These are phyloP conservation scores for Fusarium bulbicola DNA, from an alignment of 2,329 filamentous ascomycete species.

Conservation along the genomic window DNA sequence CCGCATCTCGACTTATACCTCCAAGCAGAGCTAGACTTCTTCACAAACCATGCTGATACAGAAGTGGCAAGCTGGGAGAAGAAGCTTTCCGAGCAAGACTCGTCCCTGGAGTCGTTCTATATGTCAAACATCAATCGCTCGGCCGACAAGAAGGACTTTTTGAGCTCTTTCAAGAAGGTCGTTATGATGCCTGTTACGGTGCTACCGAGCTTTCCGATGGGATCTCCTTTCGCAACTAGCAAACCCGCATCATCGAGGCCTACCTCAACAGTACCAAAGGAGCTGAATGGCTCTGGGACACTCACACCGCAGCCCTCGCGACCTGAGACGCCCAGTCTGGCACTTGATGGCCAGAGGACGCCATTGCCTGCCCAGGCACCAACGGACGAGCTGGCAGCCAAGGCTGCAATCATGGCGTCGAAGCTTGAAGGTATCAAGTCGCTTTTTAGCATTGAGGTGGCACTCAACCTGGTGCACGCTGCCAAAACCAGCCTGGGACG, in stretches of 20 bases:
- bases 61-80: constrained; percentile 90
- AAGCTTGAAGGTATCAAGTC: constrained; percentile 93
- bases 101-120: constrained; percentile 89
- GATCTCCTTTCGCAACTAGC: constrained; percentile 64
- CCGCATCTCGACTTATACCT: constrained; percentile 94
- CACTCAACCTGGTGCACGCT: constrained; percentile 85
- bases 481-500: constrained; percentile 90
- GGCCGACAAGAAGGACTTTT: constrained; percentile 94
- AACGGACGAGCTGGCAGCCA: constrained; percentile 91
- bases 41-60: constrained; percentile 77
- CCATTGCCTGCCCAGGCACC: constrained; percentile 72
- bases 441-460: constrained; percentile 95
- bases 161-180: constrained; percentile 97
- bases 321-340: constrained; percentile 59
- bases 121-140: constrained; percentile 96
- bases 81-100: constrained; percentile 89
- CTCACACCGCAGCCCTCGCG: constrained; percentile 54
- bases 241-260: constrained; percentile 46
- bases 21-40: constrained; percentile 88
- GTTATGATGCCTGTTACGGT: constrained; percentile 99
- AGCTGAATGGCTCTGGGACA: constrained; percentile 41
- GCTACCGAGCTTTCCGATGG: constrained; percentile 73
- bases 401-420: constrained; percentile 97
- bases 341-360: constrained; percentile 52
- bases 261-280: constrained; percentile 21